Percentiles rank a stretch among this genome's conserved stretches.
These are phyloP conservation scores for Durotheca rogersii DNA, from an alignment of 495 filamentous ascomycete species.

Conservation along the genomic window DNA sequence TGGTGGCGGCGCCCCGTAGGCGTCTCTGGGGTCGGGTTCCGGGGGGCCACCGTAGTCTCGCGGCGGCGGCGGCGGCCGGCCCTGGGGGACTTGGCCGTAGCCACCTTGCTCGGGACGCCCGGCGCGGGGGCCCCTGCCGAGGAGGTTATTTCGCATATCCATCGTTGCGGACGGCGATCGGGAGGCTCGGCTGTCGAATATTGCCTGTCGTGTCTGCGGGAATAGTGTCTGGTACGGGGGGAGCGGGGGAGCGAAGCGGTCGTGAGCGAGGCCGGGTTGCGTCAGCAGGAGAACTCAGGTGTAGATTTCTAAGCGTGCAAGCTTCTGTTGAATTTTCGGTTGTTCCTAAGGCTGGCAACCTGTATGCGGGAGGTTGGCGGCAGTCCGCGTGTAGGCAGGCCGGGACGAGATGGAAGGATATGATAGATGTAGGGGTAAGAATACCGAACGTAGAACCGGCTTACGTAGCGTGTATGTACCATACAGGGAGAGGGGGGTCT, in stretches of 20 bases:
- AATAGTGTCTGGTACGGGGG: background rate
- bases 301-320: too few species aligned
- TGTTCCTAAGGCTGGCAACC: too few species aligned
- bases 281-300: constrained; percentile 1
- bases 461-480: too few species aligned
- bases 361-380: too few species aligned
- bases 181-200: background rate
- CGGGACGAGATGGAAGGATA: too few species aligned
- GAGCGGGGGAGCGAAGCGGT: background rate
- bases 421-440: too few species aligned
- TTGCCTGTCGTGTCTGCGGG: background rate
- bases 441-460: too few species aligned
- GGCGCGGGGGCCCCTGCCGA: constrained; percentile 37
- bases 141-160: constrained; percentile 46
- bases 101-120: constrained; percentile 31
- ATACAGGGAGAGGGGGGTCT: too few species aligned
- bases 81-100: constrained; percentile 29
- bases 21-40: constrained; percentile 24
- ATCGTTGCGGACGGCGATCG: constrained; percentile 20
- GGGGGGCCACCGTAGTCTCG: constrained; percentile 24
- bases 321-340: too few species aligned
- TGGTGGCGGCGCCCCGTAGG: constrained; percentile 25
- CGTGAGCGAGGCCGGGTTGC: background rate
- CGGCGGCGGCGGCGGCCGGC: constrained; percentile 12
- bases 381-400: too few species aligned